These are phyloP conservation scores for Saturnispora serradocipensis DNA, from an alignment of 805 yeast species.

Conservation along the genomic window DNA sequence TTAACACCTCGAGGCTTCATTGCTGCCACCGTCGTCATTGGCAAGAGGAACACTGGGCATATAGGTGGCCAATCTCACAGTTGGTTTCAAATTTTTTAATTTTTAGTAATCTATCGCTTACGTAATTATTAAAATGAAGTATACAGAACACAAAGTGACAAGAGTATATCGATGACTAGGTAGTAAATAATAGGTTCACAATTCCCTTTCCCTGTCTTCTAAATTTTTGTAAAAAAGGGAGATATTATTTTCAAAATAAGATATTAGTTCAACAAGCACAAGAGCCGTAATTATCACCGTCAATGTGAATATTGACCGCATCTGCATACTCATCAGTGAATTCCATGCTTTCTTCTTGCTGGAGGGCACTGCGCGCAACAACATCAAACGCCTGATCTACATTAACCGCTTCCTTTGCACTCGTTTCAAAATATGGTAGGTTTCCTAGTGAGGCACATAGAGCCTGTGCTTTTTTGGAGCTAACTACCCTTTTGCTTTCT, in stretches of 20 bases:
- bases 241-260: neutral
- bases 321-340: conserved; percentile 91
- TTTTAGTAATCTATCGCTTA: neutral
- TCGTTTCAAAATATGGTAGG: conserved; percentile 90
- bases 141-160: neutral
- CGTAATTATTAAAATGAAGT: neutral
- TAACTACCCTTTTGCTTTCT: conserved; percentile 72
- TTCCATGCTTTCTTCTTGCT: conserved; percentile 88
- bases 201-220: neutral
- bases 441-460: conserved; percentile 42
- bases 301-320: conserved; percentile 91
- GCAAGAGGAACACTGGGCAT: neutral
- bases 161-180: neutral
- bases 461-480: conserved; percentile 42
- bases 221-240: neutral
- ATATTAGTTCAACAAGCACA: conserved; percentile 47
- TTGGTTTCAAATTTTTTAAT: neutral
- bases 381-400: conserved; percentile 95
- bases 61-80: neutral
- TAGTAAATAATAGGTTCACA: neutral
- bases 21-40: conserved; percentile 12
- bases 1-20: conserved; percentile 50
- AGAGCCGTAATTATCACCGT: conserved; percentile 57
- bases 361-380: conserved; percentile 89
- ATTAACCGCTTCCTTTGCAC: conserved; percentile 93